Evolutionary conservation across 495 filamentous ascomycete species (phyloP).

Genomic region (Penicillium coffeae): DNA sequence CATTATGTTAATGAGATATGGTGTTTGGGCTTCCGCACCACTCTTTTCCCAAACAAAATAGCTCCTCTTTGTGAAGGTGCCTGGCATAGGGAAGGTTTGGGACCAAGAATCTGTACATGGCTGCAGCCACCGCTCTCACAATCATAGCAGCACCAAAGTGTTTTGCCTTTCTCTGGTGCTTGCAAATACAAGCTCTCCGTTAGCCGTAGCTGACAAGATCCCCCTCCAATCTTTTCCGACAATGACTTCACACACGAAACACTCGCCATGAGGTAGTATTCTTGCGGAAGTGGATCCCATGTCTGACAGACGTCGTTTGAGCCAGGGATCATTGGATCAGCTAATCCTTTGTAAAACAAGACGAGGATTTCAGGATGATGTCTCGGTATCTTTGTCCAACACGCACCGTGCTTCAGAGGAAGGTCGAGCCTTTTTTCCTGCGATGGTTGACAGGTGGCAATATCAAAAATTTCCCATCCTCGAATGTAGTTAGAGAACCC

Average conservation of each 20-base stretch:
- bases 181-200: too few species aligned
- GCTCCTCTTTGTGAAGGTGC: too few species aligned
- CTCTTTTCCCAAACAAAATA: too few species aligned
- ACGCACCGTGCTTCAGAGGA: background rate
- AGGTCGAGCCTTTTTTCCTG: background rate
- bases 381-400: background rate
- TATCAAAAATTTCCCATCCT: constrained; percentile 1
- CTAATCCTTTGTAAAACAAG: background rate
- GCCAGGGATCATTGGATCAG: background rate
- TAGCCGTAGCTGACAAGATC: too few species aligned
- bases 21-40: too few species aligned
- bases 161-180: too few species aligned
- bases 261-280: constrained; percentile 3
- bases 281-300: constrained; percentile 3
- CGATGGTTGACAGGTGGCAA: background rate
- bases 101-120: too few species aligned
- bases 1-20: too few species aligned
- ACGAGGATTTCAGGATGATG: constrained; percentile 1
- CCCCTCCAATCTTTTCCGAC: background rate
- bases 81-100: too few species aligned
- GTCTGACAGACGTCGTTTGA: background rate
- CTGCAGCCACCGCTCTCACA: too few species aligned
- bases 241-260: background rate
- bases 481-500: background rate
- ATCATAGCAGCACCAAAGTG: too few species aligned